Conservation (phyloP, 2,329 filamentous ascomycete genomes). For the Stenocarpella maydis region DNA sequence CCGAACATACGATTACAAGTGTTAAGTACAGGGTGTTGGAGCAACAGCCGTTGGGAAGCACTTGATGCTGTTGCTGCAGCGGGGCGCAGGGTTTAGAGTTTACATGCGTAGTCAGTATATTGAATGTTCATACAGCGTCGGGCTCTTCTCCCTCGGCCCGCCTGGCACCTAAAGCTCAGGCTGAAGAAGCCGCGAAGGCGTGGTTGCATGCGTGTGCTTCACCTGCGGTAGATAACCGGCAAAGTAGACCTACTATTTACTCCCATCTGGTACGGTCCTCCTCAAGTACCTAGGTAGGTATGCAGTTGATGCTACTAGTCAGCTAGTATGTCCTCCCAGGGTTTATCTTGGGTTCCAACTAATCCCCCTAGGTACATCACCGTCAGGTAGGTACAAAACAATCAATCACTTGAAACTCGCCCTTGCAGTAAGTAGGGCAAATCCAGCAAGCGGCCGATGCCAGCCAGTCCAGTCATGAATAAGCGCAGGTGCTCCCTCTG, state of each 20-base stretch:
- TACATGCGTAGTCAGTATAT: too few species aligned
- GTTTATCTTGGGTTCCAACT: too few species aligned
- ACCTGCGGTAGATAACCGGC: neutral
- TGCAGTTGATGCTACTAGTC: too few species aligned
- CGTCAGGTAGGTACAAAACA: slow-evolving; percentile 7
- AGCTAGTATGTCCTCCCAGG: too few species aligned
- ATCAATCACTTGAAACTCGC: neutral
- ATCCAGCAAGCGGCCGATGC: neutral
- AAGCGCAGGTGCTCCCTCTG: slow-evolving; percentile 1
- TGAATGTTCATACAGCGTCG: slow-evolving; percentile 13
- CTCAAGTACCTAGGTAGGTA: too few species aligned
- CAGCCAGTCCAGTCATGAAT: neutral
- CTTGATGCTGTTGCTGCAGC: neutral
- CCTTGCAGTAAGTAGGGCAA: neutral
- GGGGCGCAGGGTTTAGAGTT: slow-evolving; percentile 14
- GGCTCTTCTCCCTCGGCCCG: neutral
- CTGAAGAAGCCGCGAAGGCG: neutral
- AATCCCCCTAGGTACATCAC: neutral
- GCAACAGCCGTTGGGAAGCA: slow-evolving; percentile 9
- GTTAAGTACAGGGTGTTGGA: neutral
- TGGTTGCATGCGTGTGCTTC: neutral
- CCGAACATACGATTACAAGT: slow-evolving; percentile 21
- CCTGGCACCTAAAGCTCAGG: neutral
- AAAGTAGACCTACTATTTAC: too few species aligned
- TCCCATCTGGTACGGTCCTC: too few species aligned